Percentiles rank a stretch among this genome's conserved stretches.
Evolutionary conservation across 2,329 filamentous ascomycete genomes (phyloP).

Genomic region (Aspergillus proliferans): DNA sequence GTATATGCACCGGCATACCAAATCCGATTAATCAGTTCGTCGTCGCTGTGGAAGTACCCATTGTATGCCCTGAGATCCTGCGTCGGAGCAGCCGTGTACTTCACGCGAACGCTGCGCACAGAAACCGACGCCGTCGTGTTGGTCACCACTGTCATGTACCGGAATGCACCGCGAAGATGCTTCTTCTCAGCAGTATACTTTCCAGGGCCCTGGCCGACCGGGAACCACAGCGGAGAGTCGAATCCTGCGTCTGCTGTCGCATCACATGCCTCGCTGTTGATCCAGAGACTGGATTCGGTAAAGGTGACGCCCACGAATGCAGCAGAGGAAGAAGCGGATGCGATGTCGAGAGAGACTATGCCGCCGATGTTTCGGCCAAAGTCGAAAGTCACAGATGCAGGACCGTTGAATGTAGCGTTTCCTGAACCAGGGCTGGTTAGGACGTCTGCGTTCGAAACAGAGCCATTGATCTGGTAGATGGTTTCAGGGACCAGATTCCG

Average conservation of each 20-base stretch:
- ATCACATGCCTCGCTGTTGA: slow-evolving; percentile 42
- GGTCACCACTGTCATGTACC: slow-evolving; percentile 42
- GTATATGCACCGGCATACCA: slow-evolving; percentile 54
- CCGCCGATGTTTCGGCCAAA: slow-evolving; percentile 37
- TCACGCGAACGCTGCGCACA: slow-evolving; percentile 30
- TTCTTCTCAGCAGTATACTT: slow-evolving; percentile 37
- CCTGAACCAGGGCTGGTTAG: slow-evolving; percentile 3
- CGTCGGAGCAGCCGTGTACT: slow-evolving; percentile 37
- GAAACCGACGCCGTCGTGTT: slow-evolving; percentile 39
- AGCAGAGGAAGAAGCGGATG: slow-evolving; percentile 11
- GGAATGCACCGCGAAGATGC: slow-evolving; percentile 41
- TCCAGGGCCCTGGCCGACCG: slow-evolving; percentile 27
- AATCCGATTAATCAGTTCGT: slow-evolving; percentile 48
- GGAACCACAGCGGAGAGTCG: slow-evolving; percentile 47
- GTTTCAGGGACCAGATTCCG: slow-evolving; percentile 19
- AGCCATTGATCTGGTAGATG: slow-evolving; percentile 25
- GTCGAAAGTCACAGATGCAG: slow-evolving; percentile 34
- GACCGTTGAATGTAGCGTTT: slow-evolving; percentile 10
- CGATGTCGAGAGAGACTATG: slow-evolving; percentile 30
- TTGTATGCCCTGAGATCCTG: slow-evolving; percentile 43
- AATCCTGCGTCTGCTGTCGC: slow-evolving; percentile 42
- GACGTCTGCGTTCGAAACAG: slow-evolving; percentile 17
- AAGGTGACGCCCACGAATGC: slow-evolving; percentile 37
- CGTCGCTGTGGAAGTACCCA: slow-evolving; percentile 47
- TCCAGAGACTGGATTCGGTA: slow-evolving; percentile 41